Evolutionary conservation across 805 yeast genomes (phyloP).

Genomic region (Saccharomyces mikatae): DNA sequence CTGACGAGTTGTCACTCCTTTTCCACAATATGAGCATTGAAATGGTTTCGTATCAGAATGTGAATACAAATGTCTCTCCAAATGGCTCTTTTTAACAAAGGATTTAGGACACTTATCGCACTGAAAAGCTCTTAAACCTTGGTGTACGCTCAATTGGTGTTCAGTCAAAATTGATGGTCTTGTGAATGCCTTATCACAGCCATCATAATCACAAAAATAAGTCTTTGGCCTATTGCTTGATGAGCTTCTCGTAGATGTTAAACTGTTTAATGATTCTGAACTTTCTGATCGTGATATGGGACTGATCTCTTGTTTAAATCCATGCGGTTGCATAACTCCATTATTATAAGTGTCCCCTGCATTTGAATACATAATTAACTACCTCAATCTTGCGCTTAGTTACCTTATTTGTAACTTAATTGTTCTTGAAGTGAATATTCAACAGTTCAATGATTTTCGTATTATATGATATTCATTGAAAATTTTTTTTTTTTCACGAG

Average conservation of each 20-base stretch:
- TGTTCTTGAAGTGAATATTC: neutral
- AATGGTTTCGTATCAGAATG: conserved; percentile 64
- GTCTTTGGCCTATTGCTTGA: conserved; percentile 44
- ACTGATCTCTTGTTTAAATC: neutral
- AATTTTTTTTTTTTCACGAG: neutral
- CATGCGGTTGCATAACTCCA: neutral
- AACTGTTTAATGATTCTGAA: neutral
- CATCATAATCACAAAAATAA: conserved; percentile 54
- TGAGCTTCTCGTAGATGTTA: neutral
- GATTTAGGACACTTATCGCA: conserved; percentile 60
- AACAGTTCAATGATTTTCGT: neutral
- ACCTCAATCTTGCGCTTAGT: neutral
- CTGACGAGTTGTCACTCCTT: conserved; percentile 74
- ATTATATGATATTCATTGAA: neutral
- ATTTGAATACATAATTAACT: neutral
- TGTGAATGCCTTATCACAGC: conserved; percentile 68
- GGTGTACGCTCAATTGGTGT: conserved; percentile 63
- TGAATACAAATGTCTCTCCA: conserved; percentile 61
- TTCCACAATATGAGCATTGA: conserved; percentile 66
- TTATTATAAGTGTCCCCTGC: neutral
- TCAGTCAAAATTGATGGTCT: conserved; percentile 79
- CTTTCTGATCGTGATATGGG: neutral
- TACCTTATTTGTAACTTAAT: neutral
- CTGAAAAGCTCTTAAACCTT: conserved; percentile 65
- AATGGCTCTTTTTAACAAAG: conserved; percentile 72